A percentile compares a stretch with the other conserved stretches of the same genome.
Conservation (phyloP, 78 protist species). For the Polysphondylium violaceum region DNA sequence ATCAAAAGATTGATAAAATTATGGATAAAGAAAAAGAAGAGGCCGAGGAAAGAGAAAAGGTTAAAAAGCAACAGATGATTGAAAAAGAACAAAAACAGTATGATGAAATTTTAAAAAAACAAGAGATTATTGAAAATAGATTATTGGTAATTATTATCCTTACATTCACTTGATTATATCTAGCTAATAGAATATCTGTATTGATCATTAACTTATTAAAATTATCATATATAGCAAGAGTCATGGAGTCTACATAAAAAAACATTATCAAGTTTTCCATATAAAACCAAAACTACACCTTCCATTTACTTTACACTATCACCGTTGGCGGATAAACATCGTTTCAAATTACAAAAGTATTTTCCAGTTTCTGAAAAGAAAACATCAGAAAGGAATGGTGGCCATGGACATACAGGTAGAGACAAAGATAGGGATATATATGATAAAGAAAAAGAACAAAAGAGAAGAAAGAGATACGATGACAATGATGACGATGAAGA, state of each 20-base stretch:
- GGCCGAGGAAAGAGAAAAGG: slow-evolving; percentile 16
- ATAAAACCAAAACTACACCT: slow-evolving; percentile 37
- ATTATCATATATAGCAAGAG: background rate
- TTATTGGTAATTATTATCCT: slow-evolving; percentile 1
- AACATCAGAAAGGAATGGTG: background rate
- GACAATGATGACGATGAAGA: background rate
- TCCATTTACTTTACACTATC: slow-evolving; percentile 15
- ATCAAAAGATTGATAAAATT: slow-evolving; percentile 32
- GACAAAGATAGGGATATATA: background rate
- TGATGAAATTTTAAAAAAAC: slow-evolving; percentile 53
- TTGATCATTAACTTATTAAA: background rate
- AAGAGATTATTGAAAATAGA: slow-evolving; percentile 14
- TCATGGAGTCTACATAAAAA: slow-evolving; percentile 30
- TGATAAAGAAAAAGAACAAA: background rate
- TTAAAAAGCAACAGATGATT: slow-evolving; percentile 14
- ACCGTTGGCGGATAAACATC: slow-evolving; percentile 30
- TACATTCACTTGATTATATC: background rate
- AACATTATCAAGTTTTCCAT: background rate
- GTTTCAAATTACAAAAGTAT: slow-evolving; percentile 4
- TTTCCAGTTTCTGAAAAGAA: background rate
- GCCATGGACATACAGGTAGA: background rate
- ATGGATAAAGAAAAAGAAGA: slow-evolving; percentile 16
- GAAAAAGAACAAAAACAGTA: slow-evolving; percentile 14
- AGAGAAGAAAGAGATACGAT: slow-evolving; percentile 11
- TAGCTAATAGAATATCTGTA: background rate